A percentile compares a stretch with the other conserved stretches of the same genome.
These are phyloP conservation scores for Mimosa bimucronata DNA, from an alignment of 306 rosid genomes.

Conservation along the genomic window DNA sequence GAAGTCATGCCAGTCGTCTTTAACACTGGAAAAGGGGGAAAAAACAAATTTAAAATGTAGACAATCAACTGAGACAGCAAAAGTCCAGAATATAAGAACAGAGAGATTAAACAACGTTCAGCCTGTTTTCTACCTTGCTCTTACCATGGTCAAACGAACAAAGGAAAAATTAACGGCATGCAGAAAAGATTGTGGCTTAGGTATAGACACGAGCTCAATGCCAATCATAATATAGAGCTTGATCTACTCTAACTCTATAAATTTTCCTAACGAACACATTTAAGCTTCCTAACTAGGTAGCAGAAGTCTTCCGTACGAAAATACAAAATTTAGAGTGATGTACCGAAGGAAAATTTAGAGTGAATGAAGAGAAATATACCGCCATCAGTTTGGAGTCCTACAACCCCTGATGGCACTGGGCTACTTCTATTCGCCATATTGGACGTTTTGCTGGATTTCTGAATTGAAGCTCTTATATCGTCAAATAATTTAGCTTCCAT, in stretches of 20 bases:
- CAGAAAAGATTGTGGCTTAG: neutral
- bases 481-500: constrained; percentile 71
- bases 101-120: neutral
- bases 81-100: constrained; percentile 19
- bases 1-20: constrained; percentile 49
- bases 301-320: neutral
- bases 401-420: constrained; percentile 33
- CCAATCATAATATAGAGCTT: neutral
- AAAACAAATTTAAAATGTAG: constrained; percentile 1
- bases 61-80: constrained; percentile 4
- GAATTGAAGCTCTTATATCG: constrained; percentile 95
- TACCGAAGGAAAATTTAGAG: constrained; percentile 4
- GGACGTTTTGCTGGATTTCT: constrained; percentile 62
- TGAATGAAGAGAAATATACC: constrained; percentile 47
- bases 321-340: constrained; percentile 3
- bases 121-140: neutral
- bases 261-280: neutral
- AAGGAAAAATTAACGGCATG: constrained; percentile 8
- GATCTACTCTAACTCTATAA: neutral
- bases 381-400: constrained; percentile 33
- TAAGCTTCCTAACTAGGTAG: constrained; percentile 5
- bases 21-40: constrained; percentile 57
- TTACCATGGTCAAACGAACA: neutral
- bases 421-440: constrained; percentile 36
- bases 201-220: neutral